These are phyloP conservation scores for Cyclotella baltica DNA, from an alignment of 108 stramenopile genomes.

Conservation along the genomic window DNA sequence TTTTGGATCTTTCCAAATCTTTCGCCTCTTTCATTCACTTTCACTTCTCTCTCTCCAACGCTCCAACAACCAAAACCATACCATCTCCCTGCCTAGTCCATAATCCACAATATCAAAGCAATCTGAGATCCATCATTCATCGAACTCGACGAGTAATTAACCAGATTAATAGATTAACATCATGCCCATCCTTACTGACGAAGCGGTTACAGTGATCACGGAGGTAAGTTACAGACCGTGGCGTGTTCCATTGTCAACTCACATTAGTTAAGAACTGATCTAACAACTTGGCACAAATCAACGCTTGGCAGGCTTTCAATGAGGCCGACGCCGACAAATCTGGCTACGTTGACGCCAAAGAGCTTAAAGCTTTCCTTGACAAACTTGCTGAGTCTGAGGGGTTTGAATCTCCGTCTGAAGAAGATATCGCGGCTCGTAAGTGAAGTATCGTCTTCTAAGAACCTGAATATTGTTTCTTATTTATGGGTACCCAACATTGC, in stretches of 20 bases:
- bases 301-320: constrained; percentile 1
- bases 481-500: not conserved
- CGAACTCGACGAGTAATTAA: no score
- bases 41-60: no score
- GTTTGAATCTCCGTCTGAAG: constrained; percentile 1
- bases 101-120: no score
- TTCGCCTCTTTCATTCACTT: no score
- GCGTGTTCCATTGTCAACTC: no score
- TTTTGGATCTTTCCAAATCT: no score
- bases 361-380: constrained; percentile 3
- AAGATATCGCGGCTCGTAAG: constrained; percentile 3
- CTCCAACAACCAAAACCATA: no score
- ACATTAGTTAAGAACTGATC: no score
- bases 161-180: no score
- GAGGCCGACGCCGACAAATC: not conserved
- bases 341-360: constrained; percentile 2
- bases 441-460: no score
- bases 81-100: no score
- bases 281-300: not conserved
- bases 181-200: constrained; percentile 13
- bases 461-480: not conserved
- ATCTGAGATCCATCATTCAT: no score
- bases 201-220: not conserved
- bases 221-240: not conserved
- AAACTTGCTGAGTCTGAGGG: not conserved